These are phyloP conservation scores for Achaetomiella virescens DNA, from an alignment of 495 filamentous ascomycete species.

Conservation along the genomic window DNA sequence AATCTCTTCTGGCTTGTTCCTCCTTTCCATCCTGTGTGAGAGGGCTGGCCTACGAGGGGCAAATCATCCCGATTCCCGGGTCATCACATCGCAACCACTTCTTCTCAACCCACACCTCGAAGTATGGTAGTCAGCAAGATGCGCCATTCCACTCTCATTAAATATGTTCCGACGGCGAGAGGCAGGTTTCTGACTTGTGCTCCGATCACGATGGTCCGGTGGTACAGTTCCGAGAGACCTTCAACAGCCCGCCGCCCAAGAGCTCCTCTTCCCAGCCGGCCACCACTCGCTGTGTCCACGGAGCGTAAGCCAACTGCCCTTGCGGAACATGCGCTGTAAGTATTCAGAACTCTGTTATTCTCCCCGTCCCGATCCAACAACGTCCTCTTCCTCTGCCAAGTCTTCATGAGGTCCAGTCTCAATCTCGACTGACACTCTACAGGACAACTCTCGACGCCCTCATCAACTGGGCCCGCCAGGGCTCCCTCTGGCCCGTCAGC, in stretches of 20 bases:
- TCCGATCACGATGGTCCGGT: neutral
- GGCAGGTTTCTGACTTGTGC: neutral
- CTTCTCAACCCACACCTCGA: too few relatives aligned
- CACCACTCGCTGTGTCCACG: conserved; percentile 73
- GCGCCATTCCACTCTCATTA: neutral
- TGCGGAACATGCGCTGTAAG: conserved; percentile 94
- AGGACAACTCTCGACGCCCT: conserved; percentile 65
- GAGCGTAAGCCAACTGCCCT: conserved; percentile 88
- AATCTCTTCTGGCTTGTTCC: too few relatives aligned
- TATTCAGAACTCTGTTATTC: conserved; percentile 16
- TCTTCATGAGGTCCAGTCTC: neutral
- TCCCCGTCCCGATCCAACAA: too few relatives aligned
- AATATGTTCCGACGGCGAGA: neutral
- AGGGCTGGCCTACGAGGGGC: too few relatives aligned
- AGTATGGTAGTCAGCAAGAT: neutral
- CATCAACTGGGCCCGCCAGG: conserved; percentile 89
- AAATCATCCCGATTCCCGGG: neutral
- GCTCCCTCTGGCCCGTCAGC: conserved; percentile 96
- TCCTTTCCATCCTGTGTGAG: too few relatives aligned
- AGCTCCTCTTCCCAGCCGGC: conserved; percentile 32
- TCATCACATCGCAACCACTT: too few relatives aligned
- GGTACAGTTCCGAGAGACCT: conserved; percentile 36
- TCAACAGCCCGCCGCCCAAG: conserved; percentile 33
- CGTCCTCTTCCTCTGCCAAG: too few relatives aligned
- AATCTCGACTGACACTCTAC: conserved; percentile 2